Evolutionary conservation across 208 protist species (phyloP), one percentile per base, ranked within the genome.

Genomic region (Trypanosoma platydactyli): DNA sequence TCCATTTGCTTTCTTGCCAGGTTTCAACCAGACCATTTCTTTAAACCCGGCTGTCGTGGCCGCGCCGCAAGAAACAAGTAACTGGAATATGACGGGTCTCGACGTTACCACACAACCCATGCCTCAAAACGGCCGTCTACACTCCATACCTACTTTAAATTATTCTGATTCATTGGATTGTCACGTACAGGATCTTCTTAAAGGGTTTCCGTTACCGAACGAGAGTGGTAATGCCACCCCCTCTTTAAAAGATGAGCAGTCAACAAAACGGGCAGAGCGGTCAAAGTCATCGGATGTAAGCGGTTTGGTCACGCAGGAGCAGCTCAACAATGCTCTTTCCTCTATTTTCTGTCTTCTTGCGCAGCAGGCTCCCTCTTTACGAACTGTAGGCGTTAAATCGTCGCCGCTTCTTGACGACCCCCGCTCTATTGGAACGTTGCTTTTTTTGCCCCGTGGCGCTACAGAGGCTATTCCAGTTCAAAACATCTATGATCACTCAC

Each of bases 401-500:
- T 73, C 67, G 7, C 56, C 67, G 22, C 20, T 58, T n/a, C 48
- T 73, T 40, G 67, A 73, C 20, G 67, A 66, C 11, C 58, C 50
- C 25, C 15, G 20, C 41, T 15, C 49, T 3, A 22, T 58, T n/a
- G 67, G 67, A 50, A 66, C 67, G 27, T 56, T 73, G 12, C 58
- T 73, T 12, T 73, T 60, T 59, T 59, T 73, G n/a, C 67, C 67
- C 1, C 57, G 50, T 27, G 67, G 59, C 0, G 49, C 25, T 41
- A 46, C 58, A 41, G 67, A 73, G 44, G 67, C 67, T 29, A 24
- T 65, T 12, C 35, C 67, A 30, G 18, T 73, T 27, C 67, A 66
- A 27, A 38, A 56, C 3, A 58, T 73, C 9, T 58, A 51, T 6
- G 67, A 73, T 33, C 20, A 7, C 7, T 51, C 48, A 12, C 53